A percentile compares a stretch with the other conserved stretches of the same genome.
These are phyloP conservation scores for Annona cherimola DNA, from an alignment of 164 flowering plant species.

Conservation along the genomic window DNA sequence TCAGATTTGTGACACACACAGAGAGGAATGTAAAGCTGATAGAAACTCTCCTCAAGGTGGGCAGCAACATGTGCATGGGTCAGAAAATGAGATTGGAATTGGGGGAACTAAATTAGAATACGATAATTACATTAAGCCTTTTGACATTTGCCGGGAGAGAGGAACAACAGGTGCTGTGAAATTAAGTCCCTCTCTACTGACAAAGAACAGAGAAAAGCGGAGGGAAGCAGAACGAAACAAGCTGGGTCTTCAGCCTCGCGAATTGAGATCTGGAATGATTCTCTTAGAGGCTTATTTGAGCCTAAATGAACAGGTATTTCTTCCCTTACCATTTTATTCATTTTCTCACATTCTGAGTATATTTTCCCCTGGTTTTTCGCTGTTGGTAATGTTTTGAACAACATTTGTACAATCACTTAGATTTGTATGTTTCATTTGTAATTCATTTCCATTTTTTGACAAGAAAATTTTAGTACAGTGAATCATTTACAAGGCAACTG, in stretches of 20 bases:
- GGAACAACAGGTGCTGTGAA: slow-evolving; percentile 1
- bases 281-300: slow-evolving; percentile 44
- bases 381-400: no score
- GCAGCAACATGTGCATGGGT: no score
- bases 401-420: no score
- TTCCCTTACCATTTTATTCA: neutral
- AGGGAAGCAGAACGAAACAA: slow-evolving; percentile 16
- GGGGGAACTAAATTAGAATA: no score
- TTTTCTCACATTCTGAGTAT: neutral
- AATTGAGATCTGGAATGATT: slow-evolving; percentile 65
- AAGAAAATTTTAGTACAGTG: no score
- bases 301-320: slow-evolving; percentile 44
- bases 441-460: neutral
- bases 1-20: no score
- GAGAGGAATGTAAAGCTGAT: no score
- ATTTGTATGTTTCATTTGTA: neutral
- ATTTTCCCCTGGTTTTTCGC: neutral
- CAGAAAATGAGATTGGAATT: no score
- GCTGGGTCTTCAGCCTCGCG: slow-evolving; percentile 11
- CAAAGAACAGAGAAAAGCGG: slow-evolving; percentile 38
- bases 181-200: slow-evolving; percentile 40
- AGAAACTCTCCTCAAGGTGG: no score
- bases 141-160: slow-evolving; percentile 46
- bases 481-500: neutral
- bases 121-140: slow-evolving; percentile 1